These are phyloP conservation scores for Paraphaeosphaeria minitans DNA, from an alignment of 2,329 filamentous ascomycete genomes.

Conservation along the genomic window DNA sequence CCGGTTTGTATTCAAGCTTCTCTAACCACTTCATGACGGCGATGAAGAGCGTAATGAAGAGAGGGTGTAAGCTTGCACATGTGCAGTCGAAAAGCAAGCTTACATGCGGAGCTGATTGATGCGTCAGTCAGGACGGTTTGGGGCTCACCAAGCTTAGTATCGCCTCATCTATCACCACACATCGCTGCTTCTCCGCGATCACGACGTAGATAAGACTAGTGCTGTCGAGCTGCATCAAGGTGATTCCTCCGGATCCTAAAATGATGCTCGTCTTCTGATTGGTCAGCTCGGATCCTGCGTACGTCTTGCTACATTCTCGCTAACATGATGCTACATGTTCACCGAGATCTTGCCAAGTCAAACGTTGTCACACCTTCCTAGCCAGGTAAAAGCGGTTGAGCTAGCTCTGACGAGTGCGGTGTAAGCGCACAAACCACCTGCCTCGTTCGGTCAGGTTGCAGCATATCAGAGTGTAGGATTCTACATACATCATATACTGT, in stretches of 20 bases:
- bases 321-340: background rate
- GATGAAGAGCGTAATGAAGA: background rate
- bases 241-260: background rate
- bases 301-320: background rate
- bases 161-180: background rate
- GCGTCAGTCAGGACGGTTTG: background rate
- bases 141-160: background rate
- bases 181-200: background rate
- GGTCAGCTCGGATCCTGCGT: background rate
- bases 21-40: constrained; percentile 3
- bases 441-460: background rate
- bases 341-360: background rate
- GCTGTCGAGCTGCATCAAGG: background rate
- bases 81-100: background rate
- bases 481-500: background rate
- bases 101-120: background rate
- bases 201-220: constrained; percentile 2
- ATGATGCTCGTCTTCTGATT: background rate
- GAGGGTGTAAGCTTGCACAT: background rate
- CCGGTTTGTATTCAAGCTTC: constrained; percentile 8
- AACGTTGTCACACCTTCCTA: constrained; percentile 3
- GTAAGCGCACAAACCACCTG: constrained; percentile 1
- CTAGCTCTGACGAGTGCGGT: too few relatives aligned
- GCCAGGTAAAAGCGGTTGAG: background rate
- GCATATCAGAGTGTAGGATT: background rate